Conservation (phyloP, 177 flowering plant genomes). For the Tripterygium wilfordii region DNA sequence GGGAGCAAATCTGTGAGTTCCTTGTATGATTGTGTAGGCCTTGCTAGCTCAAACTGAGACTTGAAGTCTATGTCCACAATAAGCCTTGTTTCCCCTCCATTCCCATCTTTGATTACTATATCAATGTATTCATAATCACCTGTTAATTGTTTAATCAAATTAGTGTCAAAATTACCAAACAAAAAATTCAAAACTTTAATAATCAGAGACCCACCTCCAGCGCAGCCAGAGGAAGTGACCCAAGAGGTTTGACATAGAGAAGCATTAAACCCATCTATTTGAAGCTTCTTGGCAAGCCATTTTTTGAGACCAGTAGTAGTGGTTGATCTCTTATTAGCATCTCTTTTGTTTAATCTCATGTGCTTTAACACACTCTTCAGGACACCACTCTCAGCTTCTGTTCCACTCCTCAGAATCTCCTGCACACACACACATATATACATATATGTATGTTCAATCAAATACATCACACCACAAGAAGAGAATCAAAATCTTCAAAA, state of each 20-base stretch:
- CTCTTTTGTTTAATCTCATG: slow-evolving; percentile 18
- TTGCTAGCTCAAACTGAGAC: slow-evolving; percentile 61
- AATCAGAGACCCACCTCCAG: slow-evolving; percentile 24
- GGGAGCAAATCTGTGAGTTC: slow-evolving; percentile 42
- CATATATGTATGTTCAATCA: not conserved
- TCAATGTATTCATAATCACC: slow-evolving; percentile 66
- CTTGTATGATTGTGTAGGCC: slow-evolving; percentile 48
- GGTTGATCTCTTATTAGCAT: slow-evolving; percentile 9
- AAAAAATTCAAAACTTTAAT: not conserved
- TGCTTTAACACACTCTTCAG: slow-evolving; percentile 30
- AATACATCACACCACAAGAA: not conserved
- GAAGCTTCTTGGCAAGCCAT: slow-evolving; percentile 35
- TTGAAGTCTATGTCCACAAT: slow-evolving; percentile 60
- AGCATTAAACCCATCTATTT: slow-evolving; percentile 37
- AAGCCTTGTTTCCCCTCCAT: slow-evolving; percentile 22
- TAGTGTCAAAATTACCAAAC: not conserved
- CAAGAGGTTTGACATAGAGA: slow-evolving; percentile 42
- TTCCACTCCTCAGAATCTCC: slow-evolving; percentile 28
- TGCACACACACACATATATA: slow-evolving; percentile 4
- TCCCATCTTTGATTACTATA: slow-evolving; percentile 14
- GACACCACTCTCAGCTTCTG: slow-evolving; percentile 24
- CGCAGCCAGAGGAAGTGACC: slow-evolving; percentile 27
- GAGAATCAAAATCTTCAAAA: not conserved
- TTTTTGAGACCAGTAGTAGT: slow-evolving; percentile 24
- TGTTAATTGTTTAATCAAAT: slow-evolving; percentile 4